Percentiles rank a stretch among this genome's conserved stretches.
Evolutionary conservation across 495 filamentous ascomycete genomes (phyloP).

Genomic region (Aspergillus heteromorphus): DNA sequence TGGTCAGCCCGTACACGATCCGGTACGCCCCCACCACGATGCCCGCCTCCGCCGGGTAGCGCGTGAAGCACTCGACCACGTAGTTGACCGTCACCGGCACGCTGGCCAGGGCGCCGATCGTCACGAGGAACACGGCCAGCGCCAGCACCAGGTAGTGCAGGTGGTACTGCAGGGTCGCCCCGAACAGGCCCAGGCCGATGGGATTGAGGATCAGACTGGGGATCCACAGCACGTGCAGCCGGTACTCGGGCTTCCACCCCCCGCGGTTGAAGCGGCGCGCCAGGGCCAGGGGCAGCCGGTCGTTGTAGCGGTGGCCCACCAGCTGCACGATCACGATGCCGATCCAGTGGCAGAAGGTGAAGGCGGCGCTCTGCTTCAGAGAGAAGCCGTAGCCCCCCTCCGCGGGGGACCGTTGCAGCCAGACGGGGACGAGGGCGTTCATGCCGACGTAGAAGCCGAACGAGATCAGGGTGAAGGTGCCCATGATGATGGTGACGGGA

Average conservation of each 20-base stretch:
- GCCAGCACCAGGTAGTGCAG: constrained; percentile 36
- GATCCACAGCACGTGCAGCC: constrained; percentile 29
- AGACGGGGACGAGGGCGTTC: constrained; percentile 29
- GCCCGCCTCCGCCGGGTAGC: constrained; percentile 26
- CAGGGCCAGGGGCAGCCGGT: constrained; percentile 35
- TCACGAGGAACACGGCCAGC: constrained; percentile 32
- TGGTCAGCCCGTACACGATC: constrained; percentile 26
- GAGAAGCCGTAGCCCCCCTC: constrained; percentile 48
- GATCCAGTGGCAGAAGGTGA: constrained; percentile 37
- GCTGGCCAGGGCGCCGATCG: constrained; percentile 23
- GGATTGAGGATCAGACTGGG: constrained; percentile 26
- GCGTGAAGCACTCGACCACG: constrained; percentile 32
- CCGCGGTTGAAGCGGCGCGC: constrained; percentile 24
- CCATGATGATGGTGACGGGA: constrained; percentile 39
- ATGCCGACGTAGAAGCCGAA: constrained; percentile 42
- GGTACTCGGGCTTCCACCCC: constrained; percentile 42
- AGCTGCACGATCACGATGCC: constrained; percentile 29
- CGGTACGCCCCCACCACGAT: constrained; percentile 28
- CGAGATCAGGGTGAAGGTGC: constrained; percentile 38
- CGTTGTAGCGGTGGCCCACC: constrained; percentile 35
- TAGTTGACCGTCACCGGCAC: constrained; percentile 40
- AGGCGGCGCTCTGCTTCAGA: constrained; percentile 37
- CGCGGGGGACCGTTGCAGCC: constrained; percentile 37
- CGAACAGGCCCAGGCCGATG: constrained; percentile 41
- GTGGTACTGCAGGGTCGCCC: constrained; percentile 35